A percentile compares a stretch with the other conserved stretches of the same genome.
Evolutionary conservation across 352 stramenopile genomes (phyloP).

Genomic region (Globisporangium echinulatum): DNA sequence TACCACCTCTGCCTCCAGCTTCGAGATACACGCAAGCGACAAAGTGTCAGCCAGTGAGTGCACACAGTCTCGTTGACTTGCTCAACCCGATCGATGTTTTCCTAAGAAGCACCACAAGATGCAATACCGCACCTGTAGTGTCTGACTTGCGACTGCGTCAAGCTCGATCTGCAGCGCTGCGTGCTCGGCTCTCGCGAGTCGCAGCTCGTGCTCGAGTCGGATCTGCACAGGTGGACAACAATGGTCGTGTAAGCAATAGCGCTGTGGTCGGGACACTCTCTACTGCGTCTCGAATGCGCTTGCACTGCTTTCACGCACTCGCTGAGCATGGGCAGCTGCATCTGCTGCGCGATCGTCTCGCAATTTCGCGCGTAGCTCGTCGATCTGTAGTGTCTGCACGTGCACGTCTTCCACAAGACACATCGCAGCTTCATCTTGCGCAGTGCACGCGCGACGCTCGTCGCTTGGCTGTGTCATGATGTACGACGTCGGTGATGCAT

Average conservation of each 20-base stretch:
- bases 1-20: conserved; percentile 9
- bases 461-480: background rate
- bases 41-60: too few relatives aligned
- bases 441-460: background rate
- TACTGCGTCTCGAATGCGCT: background rate
- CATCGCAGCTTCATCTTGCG: conserved; percentile 8
- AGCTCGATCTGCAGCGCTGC: background rate
- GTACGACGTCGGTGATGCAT: background rate
- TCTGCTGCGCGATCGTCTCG: conserved; percentile 1
- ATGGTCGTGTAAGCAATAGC: background rate
- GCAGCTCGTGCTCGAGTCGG: conserved; percentile 2
- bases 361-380: conserved; percentile 10
- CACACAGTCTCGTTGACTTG: too few relatives aligned
- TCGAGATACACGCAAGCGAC: background rate
- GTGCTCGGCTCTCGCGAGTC: conserved; percentile 3
- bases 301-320: background rate
- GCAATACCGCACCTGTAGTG: background rate
- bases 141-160: background rate
- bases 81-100: too few relatives aligned
- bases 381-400: conserved; percentile 8
- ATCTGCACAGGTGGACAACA: background rate
- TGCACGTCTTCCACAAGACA: conserved; percentile 11
- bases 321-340: background rate
- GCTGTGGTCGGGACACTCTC: background rate
- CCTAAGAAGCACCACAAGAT: too few relatives aligned